These are phyloP conservation scores for Diaporthe sp. DNA, from an alignment of 2,329 filamentous ascomycete species.

Conservation along the genomic window DNA sequence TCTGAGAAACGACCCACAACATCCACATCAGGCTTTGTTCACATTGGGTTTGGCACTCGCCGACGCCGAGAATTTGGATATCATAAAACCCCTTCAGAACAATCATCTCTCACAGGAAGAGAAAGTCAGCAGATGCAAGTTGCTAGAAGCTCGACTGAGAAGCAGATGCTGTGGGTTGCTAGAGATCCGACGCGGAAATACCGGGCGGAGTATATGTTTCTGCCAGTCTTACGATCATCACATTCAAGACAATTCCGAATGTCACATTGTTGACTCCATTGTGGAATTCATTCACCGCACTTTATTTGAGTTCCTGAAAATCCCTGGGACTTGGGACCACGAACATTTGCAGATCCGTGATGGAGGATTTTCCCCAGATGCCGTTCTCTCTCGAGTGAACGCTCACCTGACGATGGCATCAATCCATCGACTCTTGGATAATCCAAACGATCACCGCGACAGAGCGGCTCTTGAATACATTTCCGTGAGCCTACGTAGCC, in stretches of 20 bases:
- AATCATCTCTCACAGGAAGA: background rate
- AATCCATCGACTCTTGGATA: background rate
- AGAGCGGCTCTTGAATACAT: background rate
- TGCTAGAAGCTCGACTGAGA: background rate
- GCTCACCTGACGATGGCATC: background rate
- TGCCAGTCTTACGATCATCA: background rate
- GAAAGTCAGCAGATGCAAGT: background rate
- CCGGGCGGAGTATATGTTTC: background rate
- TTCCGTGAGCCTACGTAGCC: background rate
- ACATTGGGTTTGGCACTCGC: background rate
- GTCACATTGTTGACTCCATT: background rate
- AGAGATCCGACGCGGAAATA: background rate
- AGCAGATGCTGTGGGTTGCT: background rate
- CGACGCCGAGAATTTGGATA: background rate
- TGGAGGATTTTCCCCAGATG: background rate
- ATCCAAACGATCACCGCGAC: background rate
- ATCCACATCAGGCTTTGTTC: background rate
- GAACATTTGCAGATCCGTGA: background rate
- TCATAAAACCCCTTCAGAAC: background rate
- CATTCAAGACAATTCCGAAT: background rate
- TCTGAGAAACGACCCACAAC: background rate
- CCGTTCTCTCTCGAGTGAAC: background rate
- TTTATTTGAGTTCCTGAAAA: background rate
- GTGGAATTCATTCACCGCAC: background rate
- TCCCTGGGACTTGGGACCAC: background rate